A percentile compares a stretch with the other conserved stretches of the same genome.
Conservation (phyloP, 2,329 filamentous ascomycete species). For the Rosellinia necatrix region DNA sequence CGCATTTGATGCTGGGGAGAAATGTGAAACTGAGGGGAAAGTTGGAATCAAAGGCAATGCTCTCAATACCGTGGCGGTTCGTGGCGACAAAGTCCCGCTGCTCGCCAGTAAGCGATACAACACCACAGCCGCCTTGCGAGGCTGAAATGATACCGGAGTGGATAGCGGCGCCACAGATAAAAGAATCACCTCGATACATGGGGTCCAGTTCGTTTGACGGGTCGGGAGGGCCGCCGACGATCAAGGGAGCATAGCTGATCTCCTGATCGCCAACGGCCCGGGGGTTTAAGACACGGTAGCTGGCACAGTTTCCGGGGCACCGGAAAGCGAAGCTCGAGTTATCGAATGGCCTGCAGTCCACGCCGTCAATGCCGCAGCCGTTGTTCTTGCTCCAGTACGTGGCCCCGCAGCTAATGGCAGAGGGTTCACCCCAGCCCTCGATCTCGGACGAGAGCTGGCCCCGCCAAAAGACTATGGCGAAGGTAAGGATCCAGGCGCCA, state of each 20-base stretch:
- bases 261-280: conserved; percentile 75
- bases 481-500: conserved; percentile 70
- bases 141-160: conserved; percentile 80
- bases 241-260: conserved; percentile 65
- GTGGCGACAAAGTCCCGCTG: conserved; percentile 66
- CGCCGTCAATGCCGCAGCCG: conserved; percentile 74
- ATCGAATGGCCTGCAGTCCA: conserved; percentile 75
- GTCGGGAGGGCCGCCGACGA: conserved; percentile 67
- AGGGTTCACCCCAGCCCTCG: conserved; percentile 68
- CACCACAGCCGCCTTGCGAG: conserved; percentile 77
- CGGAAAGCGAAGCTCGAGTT: conserved; percentile 73
- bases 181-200: conserved; percentile 86
- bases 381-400: conserved; percentile 75
- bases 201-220: conserved; percentile 49
- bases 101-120: conserved; percentile 74
- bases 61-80: conserved; percentile 74
- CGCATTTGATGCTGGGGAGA: conserved; percentile 65
- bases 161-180: conserved; percentile 82
- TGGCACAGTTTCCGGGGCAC: conserved; percentile 74
- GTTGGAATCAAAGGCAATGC: conserved; percentile 79
- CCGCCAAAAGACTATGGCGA: conserved; percentile 69
- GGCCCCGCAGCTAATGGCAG: conserved; percentile 67
- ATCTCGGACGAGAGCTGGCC: conserved; percentile 66
- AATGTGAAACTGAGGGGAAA: conserved; percentile 91
- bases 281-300: conserved; percentile 69